Percentiles rank a stretch among this genome's conserved stretches.
Conservation (phyloP, 306 rosid species). For the Casuarina cunninghamiana region DNA sequence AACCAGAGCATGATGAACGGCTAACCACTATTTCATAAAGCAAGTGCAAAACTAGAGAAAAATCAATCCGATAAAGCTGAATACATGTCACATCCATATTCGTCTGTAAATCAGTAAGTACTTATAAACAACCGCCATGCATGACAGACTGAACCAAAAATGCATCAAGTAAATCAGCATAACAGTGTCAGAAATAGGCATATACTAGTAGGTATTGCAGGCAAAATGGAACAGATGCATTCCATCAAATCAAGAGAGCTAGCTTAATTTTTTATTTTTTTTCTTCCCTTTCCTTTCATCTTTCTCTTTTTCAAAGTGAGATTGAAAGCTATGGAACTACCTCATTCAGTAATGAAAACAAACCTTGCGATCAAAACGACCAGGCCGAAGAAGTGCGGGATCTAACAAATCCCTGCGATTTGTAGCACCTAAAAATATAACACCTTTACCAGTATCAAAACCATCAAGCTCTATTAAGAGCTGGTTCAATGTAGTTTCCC, state of each 20-base stretch:
- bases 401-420: slow-evolving; percentile 96
- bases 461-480: slow-evolving; percentile 97
- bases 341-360: slow-evolving; percentile 36
- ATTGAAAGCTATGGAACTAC: slow-evolving; percentile 23
- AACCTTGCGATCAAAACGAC: slow-evolving; percentile 99
- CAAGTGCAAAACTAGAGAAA: slow-evolving; percentile 18
- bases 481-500: slow-evolving; percentile 98
- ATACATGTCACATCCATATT: slow-evolving; percentile 10
- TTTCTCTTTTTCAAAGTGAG: slow-evolving; percentile 5
- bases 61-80: slow-evolving; percentile 14
- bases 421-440: slow-evolving; percentile 95
- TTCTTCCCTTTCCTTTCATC: slow-evolving; percentile 21
- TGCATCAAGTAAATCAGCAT: background rate
- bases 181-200: background rate
- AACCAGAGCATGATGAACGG: slow-evolving; percentile 25
- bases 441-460: slow-evolving; percentile 98
- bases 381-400: slow-evolving; percentile 99
- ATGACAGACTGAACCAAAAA: background rate
- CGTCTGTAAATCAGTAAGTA: slow-evolving; percentile 6
- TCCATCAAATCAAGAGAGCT: background rate
- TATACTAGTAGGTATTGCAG: background rate
- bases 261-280: background rate
- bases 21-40: slow-evolving; percentile 27
- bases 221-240: background rate
- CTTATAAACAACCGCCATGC: background rate